Percentiles rank a stretch among this genome's conserved stretches.
phyloP scores from a whole-genome alignment of 805 yeast species.

The Candida sphagnicola region DNA sequence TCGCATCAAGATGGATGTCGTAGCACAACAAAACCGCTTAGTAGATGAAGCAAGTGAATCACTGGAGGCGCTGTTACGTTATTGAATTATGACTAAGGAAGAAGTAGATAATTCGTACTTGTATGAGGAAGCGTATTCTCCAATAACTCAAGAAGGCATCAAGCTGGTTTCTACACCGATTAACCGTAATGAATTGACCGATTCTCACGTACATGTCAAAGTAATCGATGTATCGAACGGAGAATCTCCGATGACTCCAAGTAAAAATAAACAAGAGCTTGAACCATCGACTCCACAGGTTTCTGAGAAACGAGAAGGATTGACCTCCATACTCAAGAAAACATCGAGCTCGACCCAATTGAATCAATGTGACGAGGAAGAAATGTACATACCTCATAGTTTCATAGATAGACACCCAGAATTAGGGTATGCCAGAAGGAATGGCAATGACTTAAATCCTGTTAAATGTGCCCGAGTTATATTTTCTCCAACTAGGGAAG shows the following conservation, averaged over 20 bases:
- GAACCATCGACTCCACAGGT: neutral
- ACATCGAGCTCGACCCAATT: neutral
- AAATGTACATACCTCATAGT: conserved; percentile 7
- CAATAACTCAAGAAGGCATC: conserved; percentile 10
- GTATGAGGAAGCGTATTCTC: conserved; percentile 5
- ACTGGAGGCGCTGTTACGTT: too few species aligned
- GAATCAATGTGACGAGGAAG: neutral
- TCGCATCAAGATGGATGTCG: neutral
- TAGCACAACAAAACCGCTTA: neutral
- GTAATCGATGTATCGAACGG: neutral
- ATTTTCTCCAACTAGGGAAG: conserved; percentile 32
- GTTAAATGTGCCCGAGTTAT: conserved; percentile 28
- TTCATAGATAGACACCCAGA: conserved; percentile 16
- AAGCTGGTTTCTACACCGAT: conserved; percentile 19
- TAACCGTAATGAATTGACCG: conserved; percentile 1
- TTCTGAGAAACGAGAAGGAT: neutral
- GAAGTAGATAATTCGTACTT: neutral
- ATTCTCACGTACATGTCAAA: neutral
- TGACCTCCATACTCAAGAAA: neutral
- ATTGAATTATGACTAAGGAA: neutral
- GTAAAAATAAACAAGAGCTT: neutral
- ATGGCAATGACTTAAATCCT: conserved; percentile 24
- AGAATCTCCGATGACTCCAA: neutral
- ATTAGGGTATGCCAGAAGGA: conserved; percentile 12
- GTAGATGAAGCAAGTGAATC: too few species aligned